Conservation (phyloP, 2,329 filamentous ascomycete genomes). For the Cordyceps pruinosa region DNA sequence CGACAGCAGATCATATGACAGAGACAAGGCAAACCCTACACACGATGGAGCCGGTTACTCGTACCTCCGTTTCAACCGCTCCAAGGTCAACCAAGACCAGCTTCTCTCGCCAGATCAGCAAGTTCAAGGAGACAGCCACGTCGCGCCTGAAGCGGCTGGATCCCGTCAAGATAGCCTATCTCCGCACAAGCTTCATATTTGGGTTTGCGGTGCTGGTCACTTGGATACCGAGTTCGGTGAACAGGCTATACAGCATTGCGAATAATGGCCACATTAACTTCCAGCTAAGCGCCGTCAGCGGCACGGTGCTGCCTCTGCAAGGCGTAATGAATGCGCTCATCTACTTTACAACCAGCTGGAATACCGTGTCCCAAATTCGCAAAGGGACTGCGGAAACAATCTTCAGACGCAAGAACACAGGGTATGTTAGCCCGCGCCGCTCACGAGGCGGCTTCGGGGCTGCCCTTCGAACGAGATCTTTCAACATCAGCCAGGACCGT, state of each 20-base stretch:
- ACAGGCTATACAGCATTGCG: conserved; percentile 62
- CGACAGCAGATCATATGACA: background rate
- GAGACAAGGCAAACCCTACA: background rate
- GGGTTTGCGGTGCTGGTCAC: conserved; percentile 52
- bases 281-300: conserved; percentile 59
- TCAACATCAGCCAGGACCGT: background rate
- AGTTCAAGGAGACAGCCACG: conserved; percentile 24
- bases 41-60: background rate
- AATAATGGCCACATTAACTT: conserved; percentile 46
- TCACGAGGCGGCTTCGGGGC: background rate
- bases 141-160: conserved; percentile 33
- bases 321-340: conserved; percentile 76
- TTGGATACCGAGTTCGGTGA: conserved; percentile 62
- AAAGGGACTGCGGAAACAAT: conserved; percentile 14
- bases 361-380: conserved; percentile 23
- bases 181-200: conserved; percentile 55
- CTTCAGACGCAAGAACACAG: conserved; percentile 3
- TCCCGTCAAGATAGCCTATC: conserved; percentile 52
- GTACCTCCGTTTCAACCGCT: background rate
- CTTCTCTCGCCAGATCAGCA: background rate
- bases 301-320: conserved; percentile 67
- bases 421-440: background rate
- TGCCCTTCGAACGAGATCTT: background rate
- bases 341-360: conserved; percentile 61
- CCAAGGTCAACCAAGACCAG: background rate